Evolutionary conservation across 148 eudicot genomes (phyloP).

Genomic region (Spergularia marina): DNA sequence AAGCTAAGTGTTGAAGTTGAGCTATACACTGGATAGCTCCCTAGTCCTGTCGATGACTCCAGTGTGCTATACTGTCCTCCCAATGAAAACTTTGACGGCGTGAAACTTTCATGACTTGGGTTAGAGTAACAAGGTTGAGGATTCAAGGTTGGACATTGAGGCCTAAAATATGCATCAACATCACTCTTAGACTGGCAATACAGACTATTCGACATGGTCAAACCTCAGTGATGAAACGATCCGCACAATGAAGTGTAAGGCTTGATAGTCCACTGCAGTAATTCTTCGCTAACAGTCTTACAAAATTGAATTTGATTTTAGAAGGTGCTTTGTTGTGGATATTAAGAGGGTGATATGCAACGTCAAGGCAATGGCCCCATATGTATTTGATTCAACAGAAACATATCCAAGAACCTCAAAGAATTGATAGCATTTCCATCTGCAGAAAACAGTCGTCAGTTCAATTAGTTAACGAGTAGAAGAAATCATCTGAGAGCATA

Average conservation of each 20-base stretch:
- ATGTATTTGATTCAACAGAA: neutral
- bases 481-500: too few species aligned
- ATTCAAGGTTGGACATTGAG: constrained; percentile 40
- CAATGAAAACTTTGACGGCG: constrained; percentile 14
- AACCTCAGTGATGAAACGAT: neutral
- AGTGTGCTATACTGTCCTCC: constrained; percentile 36
- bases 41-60: constrained; percentile 42
- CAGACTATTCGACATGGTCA: constrained; percentile 44
- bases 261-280: too few species aligned
- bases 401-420: neutral
- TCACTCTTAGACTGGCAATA: constrained; percentile 42
- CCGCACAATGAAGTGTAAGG: too few species aligned
- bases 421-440: neutral
- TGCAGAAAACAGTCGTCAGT: constrained; percentile 1
- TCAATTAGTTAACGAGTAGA: too few species aligned
- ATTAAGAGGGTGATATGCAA: neutral
- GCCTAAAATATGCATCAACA: constrained; percentile 34
- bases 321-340: neutral
- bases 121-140: constrained; percentile 29
- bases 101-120: constrained; percentile 26
- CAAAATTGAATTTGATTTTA: neutral
- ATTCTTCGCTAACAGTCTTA: too few species aligned
- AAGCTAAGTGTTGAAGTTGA: constrained; percentile 36
- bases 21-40: constrained; percentile 25
- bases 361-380: neutral